Base-by-base conservation (phyloP, 2,329 filamentous ascomycete genomes). In the Bisporella sp. region DNA sequence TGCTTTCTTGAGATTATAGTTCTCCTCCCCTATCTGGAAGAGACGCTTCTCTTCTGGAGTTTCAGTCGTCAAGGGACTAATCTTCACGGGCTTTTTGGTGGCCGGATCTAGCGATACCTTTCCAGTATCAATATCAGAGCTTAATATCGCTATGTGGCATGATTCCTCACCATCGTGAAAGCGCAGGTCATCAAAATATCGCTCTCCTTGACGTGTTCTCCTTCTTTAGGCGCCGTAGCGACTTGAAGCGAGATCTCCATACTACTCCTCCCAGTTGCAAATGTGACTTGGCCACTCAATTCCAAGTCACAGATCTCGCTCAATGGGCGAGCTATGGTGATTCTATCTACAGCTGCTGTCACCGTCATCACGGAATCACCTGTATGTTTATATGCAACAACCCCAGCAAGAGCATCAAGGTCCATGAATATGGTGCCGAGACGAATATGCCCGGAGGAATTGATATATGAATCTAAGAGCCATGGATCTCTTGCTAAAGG, bases 241-340 rank as follows among this genome's bases (percentile, higher is more conserved):
- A 87, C 82, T 65, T 86, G 82, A 31, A 86, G 69, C 0, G 81
- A 84, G 6, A 87, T 76, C 58, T 87, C 84, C 79, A 87, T 81
- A 61, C 79, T 84, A 54, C 78, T 83, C 53, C 82, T 70, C 1
- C 83, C 83, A 1, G 82, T 84, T 1, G 82, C 81, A 66, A 84
- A 86, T 0, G 82, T 66, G 2, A 68, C 65, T 49, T 64, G 57
- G 0, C 68, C 68, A 45, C 80, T 84, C 5, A 86, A 69, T 61
- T 87, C 79, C 5, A 88, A 71, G 64, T 87, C 83, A 59, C 82
- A 86, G 45, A 87, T 85, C 59, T 85, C 80, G 51, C 75, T 81
- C 42, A 87, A 66, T 0, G 82, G 81, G 50, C 81, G 74, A 55
- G 84, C 77, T 54, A 87, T 60, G 5, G 64, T 68, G 42, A 70